Evolutionary conservation across 177 flowering plant genomes (phyloP), one percentile per base, ranked within the genome.

Genomic region (Vitis hybrid): DNA sequence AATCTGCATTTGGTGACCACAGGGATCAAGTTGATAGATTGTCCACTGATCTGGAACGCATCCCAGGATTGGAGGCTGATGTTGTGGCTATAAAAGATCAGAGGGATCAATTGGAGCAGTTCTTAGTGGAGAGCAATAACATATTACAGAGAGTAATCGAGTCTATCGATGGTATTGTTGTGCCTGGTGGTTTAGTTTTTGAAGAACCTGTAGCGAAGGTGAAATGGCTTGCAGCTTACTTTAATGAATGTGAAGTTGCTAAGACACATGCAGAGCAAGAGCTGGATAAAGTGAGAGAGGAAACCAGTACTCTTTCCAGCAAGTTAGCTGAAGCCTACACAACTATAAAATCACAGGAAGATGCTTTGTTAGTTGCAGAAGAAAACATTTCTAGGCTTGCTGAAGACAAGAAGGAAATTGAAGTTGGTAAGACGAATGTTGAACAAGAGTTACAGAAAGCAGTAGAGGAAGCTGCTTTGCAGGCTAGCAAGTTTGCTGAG

Each of bases 171-270:
- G 65, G 60, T 34, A 79, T 91, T 73, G 72, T 34, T 74, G 71
- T 83, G 76, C 88, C 93, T 3, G 76, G 59, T 70, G 84, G 77
- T 71, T 66, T 76, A 58, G 74, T 53, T 50, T 83, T 80, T 76
- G 78, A 85, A 64, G 91, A 89, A 31, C 93, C 96, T 48, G 63
- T 81, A 22, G 92, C 82, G 50, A 95, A 91, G 82, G 64, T 89
- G 61, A 81, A 80, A 63, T 85, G 90, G 90, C 69, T 94, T 73
- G 78, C 78, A 19, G 80, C 75, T 20, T 79, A 77, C 74, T 39
- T 87, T 15, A 71, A 59, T 69, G 89, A 89, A 70, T 82, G 74
- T 69, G 80, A 86, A 72, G 66, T 53, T 65, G 81, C 83, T 49
- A 85, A 79, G 75, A 53, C 55, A 14, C 57, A 48, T 70, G 65